Evolutionary conservation across 306 rosid genomes (phyloP), one percentile per base, ranked within the genome.

Genomic region (Vicia sativa): DNA sequence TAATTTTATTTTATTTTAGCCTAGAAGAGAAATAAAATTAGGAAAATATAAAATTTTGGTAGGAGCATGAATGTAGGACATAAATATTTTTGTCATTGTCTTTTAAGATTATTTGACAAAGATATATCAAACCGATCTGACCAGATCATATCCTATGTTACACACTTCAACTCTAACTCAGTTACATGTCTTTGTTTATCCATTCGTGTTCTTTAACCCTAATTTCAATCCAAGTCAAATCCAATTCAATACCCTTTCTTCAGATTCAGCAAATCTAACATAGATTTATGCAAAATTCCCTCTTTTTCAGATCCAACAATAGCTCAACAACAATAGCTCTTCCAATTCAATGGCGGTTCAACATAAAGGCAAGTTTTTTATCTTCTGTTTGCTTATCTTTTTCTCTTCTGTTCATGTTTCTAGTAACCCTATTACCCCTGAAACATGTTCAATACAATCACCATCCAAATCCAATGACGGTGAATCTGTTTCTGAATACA

Each of bases 351-450:
- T 78, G 99, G 95, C 96, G 82, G 67, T 16, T 54, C 56, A 60
- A 23, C 70, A 65, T 6, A 81, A 73, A 90, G 97, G 97, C 95
- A 90, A 84, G 96, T 76, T 79, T 78, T 75, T 84, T 72, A 72
- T 85, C n/a, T 69, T 88, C 80, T 81, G 0, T 75, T 59, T 84
- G 60, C 75, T 95, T 29, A 75, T 88, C 21, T 21, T 77, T 81
- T 74, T 74, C 15, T 64, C 63, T 67, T 72, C 53, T 65, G 68
- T 74, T 2, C 61, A n/a, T 62, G 86, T 74, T 74, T 73, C 77
- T 23, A 38, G 79, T 69, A 57, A 52, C 62, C 73, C 79, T 11
- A 34, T 5, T 34, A 72, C 9, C 67, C 76, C 91, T 13, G 65
- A 64, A 81, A 75, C 85, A 34, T 68, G 81, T 66, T 71, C 87